Evolutionary conservation across 2,329 filamentous ascomycete genomes (phyloP).

Genomic region (Conoideocrella luteorostrata): DNA sequence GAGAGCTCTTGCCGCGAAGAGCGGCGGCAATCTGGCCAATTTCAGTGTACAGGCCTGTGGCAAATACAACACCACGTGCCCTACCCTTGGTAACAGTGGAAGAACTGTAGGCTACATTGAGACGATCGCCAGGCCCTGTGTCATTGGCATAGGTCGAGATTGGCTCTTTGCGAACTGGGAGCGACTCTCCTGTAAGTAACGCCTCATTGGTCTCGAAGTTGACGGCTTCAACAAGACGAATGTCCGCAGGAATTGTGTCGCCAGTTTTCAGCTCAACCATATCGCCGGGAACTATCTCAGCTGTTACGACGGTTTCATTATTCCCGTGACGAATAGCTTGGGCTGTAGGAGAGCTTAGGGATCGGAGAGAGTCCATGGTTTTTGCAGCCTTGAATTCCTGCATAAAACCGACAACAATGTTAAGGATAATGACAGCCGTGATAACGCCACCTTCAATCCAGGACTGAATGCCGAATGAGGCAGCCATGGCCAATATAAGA

Average conservation of each 20-base stretch:
- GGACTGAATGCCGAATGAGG: conserved; percentile 51
- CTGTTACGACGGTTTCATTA: conserved; percentile 30
- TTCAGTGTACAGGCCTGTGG: conserved; percentile 56
- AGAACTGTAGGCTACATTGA: conserved; percentile 58
- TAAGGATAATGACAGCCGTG: conserved; percentile 49
- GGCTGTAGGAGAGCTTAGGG: conserved; percentile 37
- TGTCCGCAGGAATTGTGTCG: conserved; percentile 56
- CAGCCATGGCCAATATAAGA: conserved; percentile 50
- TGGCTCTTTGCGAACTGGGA: conserved; percentile 50
- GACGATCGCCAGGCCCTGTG: conserved; percentile 47
- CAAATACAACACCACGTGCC: conserved; percentile 53
- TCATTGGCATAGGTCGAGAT: conserved; percentile 34
- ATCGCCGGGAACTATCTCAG: conserved; percentile 50
- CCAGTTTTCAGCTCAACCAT: conserved; percentile 48
- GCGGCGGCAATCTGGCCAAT: conserved; percentile 53
- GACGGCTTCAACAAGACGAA: conserved; percentile 50
- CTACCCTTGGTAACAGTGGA: conserved; percentile 57
- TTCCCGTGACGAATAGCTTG: conserved; percentile 36
- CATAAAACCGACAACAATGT: conserved; percentile 46
- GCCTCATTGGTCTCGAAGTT: conserved; percentile 65
- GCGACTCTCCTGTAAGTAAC: conserved; percentile 57
- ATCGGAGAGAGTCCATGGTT: conserved; percentile 42
- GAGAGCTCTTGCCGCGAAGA: conserved; percentile 32
- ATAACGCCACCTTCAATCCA: conserved; percentile 57
- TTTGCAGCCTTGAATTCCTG: conserved; percentile 42